Evolutionary conservation across 805 yeast species (phyloP), one percentile per base, ranked within the genome.

Genomic region (baker's yeast (Saccharomyces cerevisiae)): DNA sequence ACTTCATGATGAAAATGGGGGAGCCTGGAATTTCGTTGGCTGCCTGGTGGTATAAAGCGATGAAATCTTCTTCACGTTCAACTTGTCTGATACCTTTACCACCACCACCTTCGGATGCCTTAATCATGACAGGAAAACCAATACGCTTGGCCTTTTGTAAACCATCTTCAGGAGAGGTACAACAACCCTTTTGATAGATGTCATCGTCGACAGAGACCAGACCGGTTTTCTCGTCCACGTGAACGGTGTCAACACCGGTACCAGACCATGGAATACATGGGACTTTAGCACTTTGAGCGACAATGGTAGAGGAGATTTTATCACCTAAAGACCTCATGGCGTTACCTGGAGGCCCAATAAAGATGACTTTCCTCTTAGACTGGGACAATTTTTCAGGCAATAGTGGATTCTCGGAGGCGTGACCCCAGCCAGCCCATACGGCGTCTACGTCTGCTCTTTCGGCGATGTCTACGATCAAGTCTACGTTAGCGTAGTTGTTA

Each of bases 381-480:
- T 85, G 85, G 14, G 98, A 97, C 70, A 94, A 79, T 72, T 80
- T 83, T 73, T 94, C 99, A 29, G 99, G 99, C 61, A 94, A 81
- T 49, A 76, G 71, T 28, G 99, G 99, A 75, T 95, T 92, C 76
- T 94, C 99, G n/a, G 97, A 89, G 29, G 99, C 99, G 70, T 95
- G 99, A 66, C 99, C 99, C 99, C 99, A 94, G 66, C 99, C 99
- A 36, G 99, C 99, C 99, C 99, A 94, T 55, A 94, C 99, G 27
- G 99, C 99, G 70, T 94, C 96, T 54, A 88, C 97, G 61, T 89
- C 82, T 47, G 96, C 86, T 76, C 97, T 86, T 76, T 94, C 99
- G 41, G 99, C 99, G 50, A 94, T 77, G 66, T 94, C 99, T 49
- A 94, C 97, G 71, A 94, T 94, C 58, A 94, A 78, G 62, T 94